Base-by-base conservation (phyloP, 2,329 filamentous ascomycete species). In the Fusarium luffae region DNA sequence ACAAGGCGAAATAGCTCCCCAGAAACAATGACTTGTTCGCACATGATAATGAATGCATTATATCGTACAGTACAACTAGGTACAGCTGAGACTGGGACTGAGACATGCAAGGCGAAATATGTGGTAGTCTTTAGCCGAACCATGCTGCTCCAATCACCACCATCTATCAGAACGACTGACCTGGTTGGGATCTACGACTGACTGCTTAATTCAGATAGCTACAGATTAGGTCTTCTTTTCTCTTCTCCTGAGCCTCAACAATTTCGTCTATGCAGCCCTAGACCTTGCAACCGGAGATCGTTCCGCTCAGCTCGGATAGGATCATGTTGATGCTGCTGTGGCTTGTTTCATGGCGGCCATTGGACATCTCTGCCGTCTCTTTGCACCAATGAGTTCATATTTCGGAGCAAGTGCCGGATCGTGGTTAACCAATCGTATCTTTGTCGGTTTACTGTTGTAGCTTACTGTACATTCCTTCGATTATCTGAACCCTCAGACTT, bases 51-150 rank as follows among this genome's bases (percentile, higher is more conserved):
- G 25, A n/a, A 57, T 37, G 37, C 42, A 57, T 19, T 43, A 28
- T 49, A 37, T 37, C 34, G 18, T 37, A 28, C 28, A 28, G 28
- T 30, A 30, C 28, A 30, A 51, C 48, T 19, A n/a, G 3, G 25
- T 40, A 47, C 30, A 58, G 59, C 59, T 66, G 50, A 68, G 63
- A 44, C 50, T 67, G 61, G 66, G 66, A 69, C 66, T 69, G 66
- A 67, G 66, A 69, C 66, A 70, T 44, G 43, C 61, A 41, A 65
- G 62, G 34, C 19, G 41, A 64, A 43, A n/a, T 51, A 30, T 68
- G 47, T 12, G 34, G 47, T 23, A 10, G 49, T 42, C 51, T 52
- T 70, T 32, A 42, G 41, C 42, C 32, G 27, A 58, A 34, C 19
- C 40, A 44, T 37, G 30, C n/a, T 6, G 32, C 41, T 62, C 64